Evolutionary conservation across 148 eudicot species (phyloP).

Genomic region (Fagopyrum tataricum): DNA sequence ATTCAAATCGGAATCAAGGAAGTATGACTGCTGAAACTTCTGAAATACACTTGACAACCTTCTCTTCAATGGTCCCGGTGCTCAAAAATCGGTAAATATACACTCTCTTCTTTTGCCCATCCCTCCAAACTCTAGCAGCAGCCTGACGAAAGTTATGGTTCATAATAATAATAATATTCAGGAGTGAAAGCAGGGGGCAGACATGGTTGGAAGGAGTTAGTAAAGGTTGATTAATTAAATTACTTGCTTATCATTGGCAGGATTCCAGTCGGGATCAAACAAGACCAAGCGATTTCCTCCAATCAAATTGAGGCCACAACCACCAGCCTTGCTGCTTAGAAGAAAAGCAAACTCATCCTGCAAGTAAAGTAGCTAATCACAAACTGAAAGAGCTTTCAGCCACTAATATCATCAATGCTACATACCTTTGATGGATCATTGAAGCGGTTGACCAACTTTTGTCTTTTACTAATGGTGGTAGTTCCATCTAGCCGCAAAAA

Average conservation of each 20-base stretch:
- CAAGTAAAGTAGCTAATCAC: slow-evolving; percentile 18
- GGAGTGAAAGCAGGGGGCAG: background rate
- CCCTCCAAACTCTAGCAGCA: slow-evolving; percentile 99
- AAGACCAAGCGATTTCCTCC: slow-evolving; percentile 96
- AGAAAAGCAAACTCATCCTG: slow-evolving; percentile 99
- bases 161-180: background rate
- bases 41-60: slow-evolving; percentile 36
- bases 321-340: slow-evolving; percentile 99
- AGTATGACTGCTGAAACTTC: background rate
- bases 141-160: slow-evolving; percentile 39
- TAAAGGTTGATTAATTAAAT: slow-evolving; percentile 8
- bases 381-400: slow-evolving; percentile 3
- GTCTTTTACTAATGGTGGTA: slow-evolving; percentile 89
- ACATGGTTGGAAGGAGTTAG: background rate
- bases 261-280: slow-evolving; percentile 99
- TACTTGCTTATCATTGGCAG: slow-evolving; percentile 99
- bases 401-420: slow-evolving; percentile 13
- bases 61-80: slow-evolving; percentile 97
- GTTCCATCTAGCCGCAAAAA: slow-evolving; percentile 86
- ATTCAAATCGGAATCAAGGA: background rate
- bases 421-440: slow-evolving; percentile 89
- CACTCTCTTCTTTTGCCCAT: slow-evolving; percentile 98
- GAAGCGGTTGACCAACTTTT: slow-evolving; percentile 85
- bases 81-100: slow-evolving; percentile 91
- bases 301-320: slow-evolving; percentile 97